phyloP scores from a whole-genome alignment of 805 yeast genomes.

The Martiniozyma abietophila region DNA sequence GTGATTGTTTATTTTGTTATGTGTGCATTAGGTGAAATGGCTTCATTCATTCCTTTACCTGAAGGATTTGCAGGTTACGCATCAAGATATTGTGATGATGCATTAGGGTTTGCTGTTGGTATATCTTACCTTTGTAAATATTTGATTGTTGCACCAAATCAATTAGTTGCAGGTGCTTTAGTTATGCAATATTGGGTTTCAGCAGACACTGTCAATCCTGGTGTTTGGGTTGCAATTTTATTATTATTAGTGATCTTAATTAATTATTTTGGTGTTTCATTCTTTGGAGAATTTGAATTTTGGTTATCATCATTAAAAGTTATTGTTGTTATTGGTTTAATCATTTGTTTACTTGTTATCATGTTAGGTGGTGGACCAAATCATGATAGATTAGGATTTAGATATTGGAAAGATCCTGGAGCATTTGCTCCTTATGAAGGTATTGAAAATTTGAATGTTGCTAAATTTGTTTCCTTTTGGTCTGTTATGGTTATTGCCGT shows the following conservation, averaged over 20 bases:
- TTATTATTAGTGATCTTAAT: slow-evolving; percentile 32
- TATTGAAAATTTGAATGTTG: slow-evolving; percentile 27
- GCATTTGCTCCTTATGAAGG: slow-evolving; percentile 35
- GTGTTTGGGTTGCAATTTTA: slow-evolving; percentile 42
- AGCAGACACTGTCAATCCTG: slow-evolving; percentile 39
- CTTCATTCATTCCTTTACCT: slow-evolving; percentile 44
- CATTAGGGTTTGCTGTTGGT: slow-evolving; percentile 51
- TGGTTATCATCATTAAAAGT: slow-evolving; percentile 60
- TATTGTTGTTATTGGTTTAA: slow-evolving; percentile 55
- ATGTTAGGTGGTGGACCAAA: slow-evolving; percentile 75
- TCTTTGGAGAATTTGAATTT: slow-evolving; percentile 42
- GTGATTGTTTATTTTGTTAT: slow-evolving; percentile 57
- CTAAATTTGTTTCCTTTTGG: slow-evolving; percentile 32
- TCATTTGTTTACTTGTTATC: slow-evolving; percentile 50
- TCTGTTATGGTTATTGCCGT: slow-evolving; percentile 45
- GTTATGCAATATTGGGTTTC: slow-evolving; percentile 46
- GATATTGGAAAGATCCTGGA: slow-evolving; percentile 37
- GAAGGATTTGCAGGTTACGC: slow-evolving; percentile 50
- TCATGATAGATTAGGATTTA: slow-evolving; percentile 47
- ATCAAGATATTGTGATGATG: slow-evolving; percentile 42
- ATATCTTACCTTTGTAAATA: slow-evolving; percentile 43
- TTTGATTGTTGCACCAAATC: slow-evolving; percentile 46
- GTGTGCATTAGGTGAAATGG: slow-evolving; percentile 48
- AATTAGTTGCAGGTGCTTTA: slow-evolving; percentile 46
- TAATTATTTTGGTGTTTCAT: slow-evolving; percentile 38